Evolutionary conservation across 805 yeast genomes (phyloP), one percentile per base, ranked within the genome.

Genomic region (Pichia nakasei): DNA sequence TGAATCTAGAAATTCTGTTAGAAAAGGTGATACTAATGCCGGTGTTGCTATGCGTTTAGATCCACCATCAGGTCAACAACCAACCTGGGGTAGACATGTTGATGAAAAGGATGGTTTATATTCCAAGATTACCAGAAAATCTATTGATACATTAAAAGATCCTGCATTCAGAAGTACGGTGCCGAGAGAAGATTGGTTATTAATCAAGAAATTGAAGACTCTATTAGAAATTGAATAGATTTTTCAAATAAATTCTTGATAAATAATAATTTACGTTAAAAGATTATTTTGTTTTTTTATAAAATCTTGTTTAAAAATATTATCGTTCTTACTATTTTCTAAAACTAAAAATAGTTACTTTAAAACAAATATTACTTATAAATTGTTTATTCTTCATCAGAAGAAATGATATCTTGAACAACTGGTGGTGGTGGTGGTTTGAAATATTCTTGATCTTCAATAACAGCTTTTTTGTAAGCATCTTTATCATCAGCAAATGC

Each of bases 1-100:
- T 70, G 85, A 85, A 66, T 68, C 96, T 31, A 73, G 71, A 24
- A 85, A 77, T 45, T 65, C 70, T 26, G 95, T 89, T 38, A 85
- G 87, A 70, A 93, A 86, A 75, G 96, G 97, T 38, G 95, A 85
- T 67, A 86, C 97, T 12, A 77, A 84, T 55, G 97, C 96, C 22
- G 99, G 99, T 77, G 97, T 91, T 51, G 98, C 99, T 50, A 85
- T 93, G 84, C 81, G 98, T 72, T 74, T 93, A 59, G 98, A 93
- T 45, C 83, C 86, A 56, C 89, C 95, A 52, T 84, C 95, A 37
- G 73, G 84, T 46, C 91, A 85, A 52, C 96, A 88, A 68, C 97
- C 98, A 44, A 81, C 86, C 13, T 93, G 97, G 97, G 99, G 99
- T 51, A 86, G 98, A 71, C 99, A 93, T 61, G 94, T 93, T 55